Percentiles rank a stretch among this genome's conserved stretches.
These are phyloP conservation scores for Populus hybrid DNA, from an alignment of 441 rosid genomes.

Conservation along the genomic window DNA sequence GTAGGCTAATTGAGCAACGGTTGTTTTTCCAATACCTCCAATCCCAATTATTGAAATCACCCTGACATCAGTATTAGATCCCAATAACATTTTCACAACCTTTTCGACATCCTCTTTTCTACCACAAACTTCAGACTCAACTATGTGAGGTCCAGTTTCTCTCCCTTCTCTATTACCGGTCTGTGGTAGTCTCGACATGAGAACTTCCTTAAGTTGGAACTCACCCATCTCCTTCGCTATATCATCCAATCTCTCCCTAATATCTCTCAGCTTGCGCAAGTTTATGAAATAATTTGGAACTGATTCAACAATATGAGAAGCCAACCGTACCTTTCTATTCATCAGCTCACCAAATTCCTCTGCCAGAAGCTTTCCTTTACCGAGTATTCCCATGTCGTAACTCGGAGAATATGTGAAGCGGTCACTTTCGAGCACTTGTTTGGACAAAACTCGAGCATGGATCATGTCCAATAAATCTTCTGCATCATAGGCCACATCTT, in stretches of 20 bases:
- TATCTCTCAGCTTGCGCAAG: background rate
- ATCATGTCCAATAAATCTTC: slow-evolving; percentile 24
- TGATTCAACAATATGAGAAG: background rate
- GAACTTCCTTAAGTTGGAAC: background rate
- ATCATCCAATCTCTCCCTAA: slow-evolving; percentile 1
- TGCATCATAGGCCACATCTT: slow-evolving; percentile 11
- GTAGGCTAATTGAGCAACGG: slow-evolving; percentile 29
- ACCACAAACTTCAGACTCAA: slow-evolving; percentile 9
- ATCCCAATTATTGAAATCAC: slow-evolving; percentile 22
- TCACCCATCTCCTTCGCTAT: background rate
- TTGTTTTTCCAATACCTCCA: slow-evolving; percentile 29
- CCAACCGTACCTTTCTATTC: background rate
- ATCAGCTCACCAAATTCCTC: background rate
- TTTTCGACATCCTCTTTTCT: slow-evolving; percentile 15
- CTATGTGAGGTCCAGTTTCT: slow-evolving; percentile 17
- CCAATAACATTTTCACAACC: slow-evolving; percentile 15
- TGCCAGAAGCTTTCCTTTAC: too few relatives aligned
- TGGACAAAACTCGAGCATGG: background rate
- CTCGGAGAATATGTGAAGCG: too few relatives aligned
- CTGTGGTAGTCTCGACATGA: background rate
- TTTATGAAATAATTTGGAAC: background rate
- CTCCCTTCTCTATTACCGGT: background rate
- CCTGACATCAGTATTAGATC: background rate
- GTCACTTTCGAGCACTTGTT: background rate
- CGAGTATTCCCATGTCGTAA: too few relatives aligned